Conservation (phyloP, 768 basidiomycete genomes). For the Candolleomyces aberdarensis region DNA sequence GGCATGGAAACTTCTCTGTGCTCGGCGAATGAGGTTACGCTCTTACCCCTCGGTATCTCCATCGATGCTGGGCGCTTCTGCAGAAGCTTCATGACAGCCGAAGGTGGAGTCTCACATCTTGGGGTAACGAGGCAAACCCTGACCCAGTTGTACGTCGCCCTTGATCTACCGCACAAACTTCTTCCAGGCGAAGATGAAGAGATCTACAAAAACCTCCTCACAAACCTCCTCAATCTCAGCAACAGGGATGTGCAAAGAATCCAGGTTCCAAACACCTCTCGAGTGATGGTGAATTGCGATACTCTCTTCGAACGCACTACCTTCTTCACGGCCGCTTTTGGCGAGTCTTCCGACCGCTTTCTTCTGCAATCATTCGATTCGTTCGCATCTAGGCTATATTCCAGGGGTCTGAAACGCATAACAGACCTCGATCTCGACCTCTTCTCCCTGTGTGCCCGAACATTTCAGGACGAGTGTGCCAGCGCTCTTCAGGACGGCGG, state of each 20-base stretch:
- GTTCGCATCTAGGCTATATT: conserved; percentile 22
- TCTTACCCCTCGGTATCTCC: background rate
- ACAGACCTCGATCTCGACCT: conserved; percentile 14
- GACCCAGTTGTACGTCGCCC: background rate
- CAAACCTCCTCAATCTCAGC: background rate
- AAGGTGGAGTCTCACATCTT: background rate
- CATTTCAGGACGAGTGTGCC: conserved; percentile 32
- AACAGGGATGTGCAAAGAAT: conserved; percentile 7
- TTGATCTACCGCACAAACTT: conserved; percentile 7
- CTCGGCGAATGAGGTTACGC: background rate
- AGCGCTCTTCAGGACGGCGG: conserved; percentile 24
- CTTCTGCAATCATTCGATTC: conserved; percentile 25
- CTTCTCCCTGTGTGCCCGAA: conserved; percentile 19
- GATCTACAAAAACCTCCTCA: conserved; percentile 1
- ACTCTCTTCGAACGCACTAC: conserved; percentile 32
- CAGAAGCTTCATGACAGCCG: background rate
- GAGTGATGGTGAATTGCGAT: conserved; percentile 19
- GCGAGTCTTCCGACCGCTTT: conserved; percentile 25
- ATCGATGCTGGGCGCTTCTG: background rate
- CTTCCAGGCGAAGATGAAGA: conserved; percentile 14
- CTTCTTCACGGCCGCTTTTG: conserved; percentile 36
- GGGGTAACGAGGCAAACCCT: background rate
- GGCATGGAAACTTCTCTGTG: background rate
- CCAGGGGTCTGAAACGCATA: conserved; percentile 22
- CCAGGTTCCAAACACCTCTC: conserved; percentile 29